A percentile compares a stretch with the other conserved stretches of the same genome.
Evolutionary conservation across 2,329 filamentous ascomycete genomes (phyloP).

Genomic region (Drechslera avenae): DNA sequence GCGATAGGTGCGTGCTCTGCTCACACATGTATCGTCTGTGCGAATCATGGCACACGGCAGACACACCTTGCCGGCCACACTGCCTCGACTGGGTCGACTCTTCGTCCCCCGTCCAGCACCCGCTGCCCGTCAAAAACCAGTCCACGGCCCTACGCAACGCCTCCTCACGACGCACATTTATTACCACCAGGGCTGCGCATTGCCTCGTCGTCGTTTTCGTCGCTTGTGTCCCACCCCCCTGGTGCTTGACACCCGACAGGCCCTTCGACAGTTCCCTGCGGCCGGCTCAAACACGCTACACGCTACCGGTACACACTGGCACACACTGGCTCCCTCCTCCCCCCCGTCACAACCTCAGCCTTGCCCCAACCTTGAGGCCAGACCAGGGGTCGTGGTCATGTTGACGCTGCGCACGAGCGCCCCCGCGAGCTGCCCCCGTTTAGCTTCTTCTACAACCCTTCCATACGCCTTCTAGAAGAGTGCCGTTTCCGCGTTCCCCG

Average conservation of each 20-base stretch:
- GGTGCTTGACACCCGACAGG: not conserved
- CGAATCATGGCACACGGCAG: constrained; percentile 21
- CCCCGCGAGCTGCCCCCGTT: constrained; percentile 35
- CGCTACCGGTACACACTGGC: no score
- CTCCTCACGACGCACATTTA: not conserved
- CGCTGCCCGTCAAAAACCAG: no score
- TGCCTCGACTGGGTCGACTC: not conserved
- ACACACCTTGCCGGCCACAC: constrained; percentile 12
- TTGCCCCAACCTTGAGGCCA: constrained; percentile 46
- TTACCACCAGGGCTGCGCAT: not conserved
- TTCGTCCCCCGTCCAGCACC: no score
- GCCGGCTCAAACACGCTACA: constrained; percentile 39
- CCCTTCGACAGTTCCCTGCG: not conserved
- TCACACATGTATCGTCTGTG: constrained; percentile 18
- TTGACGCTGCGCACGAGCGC: constrained; percentile 38
- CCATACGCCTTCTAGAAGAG: constrained; percentile 46
- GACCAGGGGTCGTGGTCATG: constrained; percentile 32
- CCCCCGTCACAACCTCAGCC: constrained; percentile 37
- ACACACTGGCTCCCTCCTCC: no score
- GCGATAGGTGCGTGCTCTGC: constrained; percentile 27
- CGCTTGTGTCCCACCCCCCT: no score
- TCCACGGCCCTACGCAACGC: no score
- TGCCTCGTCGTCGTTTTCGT: constrained; percentile 1
- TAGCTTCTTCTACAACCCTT: constrained; percentile 40
- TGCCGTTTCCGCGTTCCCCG: constrained; percentile 43